Conservation (phyloP, 768 basidiomycete genomes). For the Rhizopogon salebrosus region DNA sequence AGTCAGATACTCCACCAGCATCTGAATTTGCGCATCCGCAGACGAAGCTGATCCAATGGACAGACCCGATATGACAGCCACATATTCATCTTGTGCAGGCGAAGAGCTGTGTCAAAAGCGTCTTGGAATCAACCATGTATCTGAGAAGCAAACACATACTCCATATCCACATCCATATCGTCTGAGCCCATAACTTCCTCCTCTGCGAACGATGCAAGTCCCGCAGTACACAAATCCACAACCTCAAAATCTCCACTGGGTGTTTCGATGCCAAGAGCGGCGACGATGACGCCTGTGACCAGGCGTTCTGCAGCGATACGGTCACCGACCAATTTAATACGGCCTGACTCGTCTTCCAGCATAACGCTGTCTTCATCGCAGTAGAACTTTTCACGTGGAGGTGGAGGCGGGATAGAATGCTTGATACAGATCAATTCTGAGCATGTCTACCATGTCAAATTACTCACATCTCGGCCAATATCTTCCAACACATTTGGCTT, state of each 20-base stretch:
- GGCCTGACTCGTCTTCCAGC: constrained; percentile 95
- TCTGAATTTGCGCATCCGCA: constrained; percentile 69
- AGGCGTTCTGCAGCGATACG: constrained; percentile 53
- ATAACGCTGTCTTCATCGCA: constrained; percentile 77
- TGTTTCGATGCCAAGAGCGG: constrained; percentile 88
- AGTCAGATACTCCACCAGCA: constrained; percentile 86
- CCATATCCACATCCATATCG: constrained; percentile 70
- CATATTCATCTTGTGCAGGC: constrained; percentile 56
- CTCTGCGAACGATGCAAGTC: constrained; percentile 55
- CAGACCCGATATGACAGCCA: constrained; percentile 83
- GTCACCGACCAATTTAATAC: constrained; percentile 83
- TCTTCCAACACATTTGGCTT: constrained; percentile 99
- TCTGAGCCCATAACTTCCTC: constrained; percentile 22
- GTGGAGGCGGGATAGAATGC: constrained; percentile 87
- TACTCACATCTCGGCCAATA: constrained; percentile 83
- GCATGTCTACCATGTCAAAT: constrained; percentile 2
- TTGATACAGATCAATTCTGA: constrained; percentile 26
- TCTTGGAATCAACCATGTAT: neutral
- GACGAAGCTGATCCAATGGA: constrained; percentile 62
- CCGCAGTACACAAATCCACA: constrained; percentile 81
- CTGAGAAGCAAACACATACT: constrained; percentile 19
- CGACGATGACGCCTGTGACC: constrained; percentile 90
- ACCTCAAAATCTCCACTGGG: constrained; percentile 90
- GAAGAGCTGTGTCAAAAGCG: constrained; percentile 7
- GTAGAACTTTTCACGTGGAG: constrained; percentile 66